phyloP scores from a whole-genome alignment of 2,329 filamentous ascomycete genomes.

The Venturia oleaginea region DNA sequence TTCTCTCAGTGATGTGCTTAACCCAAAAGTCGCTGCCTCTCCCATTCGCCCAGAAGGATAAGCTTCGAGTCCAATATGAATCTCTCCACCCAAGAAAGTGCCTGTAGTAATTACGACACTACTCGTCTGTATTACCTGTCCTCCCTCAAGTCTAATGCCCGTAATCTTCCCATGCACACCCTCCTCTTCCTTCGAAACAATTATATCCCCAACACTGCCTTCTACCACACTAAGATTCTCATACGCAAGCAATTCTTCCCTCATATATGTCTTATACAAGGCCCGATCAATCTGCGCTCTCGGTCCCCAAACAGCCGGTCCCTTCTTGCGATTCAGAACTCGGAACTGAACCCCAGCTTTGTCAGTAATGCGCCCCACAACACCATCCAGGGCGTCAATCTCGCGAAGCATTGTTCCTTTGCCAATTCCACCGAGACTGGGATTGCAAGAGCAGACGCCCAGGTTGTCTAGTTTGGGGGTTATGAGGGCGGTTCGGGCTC shows the following conservation, averaged over 20 bases:
- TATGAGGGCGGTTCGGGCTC: conserved; percentile 79
- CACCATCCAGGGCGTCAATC: conserved; percentile 86
- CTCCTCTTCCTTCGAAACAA: conserved; percentile 51
- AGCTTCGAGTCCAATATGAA: conserved; percentile 75
- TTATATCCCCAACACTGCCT: conserved; percentile 87
- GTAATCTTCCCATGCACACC: conserved; percentile 62
- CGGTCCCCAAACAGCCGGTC: conserved; percentile 93
- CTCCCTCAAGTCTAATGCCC: conserved; percentile 79
- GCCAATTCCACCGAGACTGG: conserved; percentile 95
- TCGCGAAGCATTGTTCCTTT: conserved; percentile 95
- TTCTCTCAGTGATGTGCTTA: conserved; percentile 81
- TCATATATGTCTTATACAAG: conserved; percentile 86
- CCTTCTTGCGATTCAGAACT: conserved; percentile 78
- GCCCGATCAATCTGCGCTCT: conserved; percentile 89
- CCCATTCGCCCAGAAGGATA: conserved; percentile 88
- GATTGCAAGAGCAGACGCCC: conserved; percentile 93
- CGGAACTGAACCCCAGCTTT: conserved; percentile 93
- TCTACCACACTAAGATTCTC: conserved; percentile 71
- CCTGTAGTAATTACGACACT: conserved; percentile 92
- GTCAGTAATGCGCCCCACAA: conserved; percentile 82
- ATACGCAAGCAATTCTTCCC: conserved; percentile 70
- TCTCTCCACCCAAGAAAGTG: conserved; percentile 91
- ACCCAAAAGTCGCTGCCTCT: conserved; percentile 82
- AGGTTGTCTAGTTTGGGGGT: conserved; percentile 84
- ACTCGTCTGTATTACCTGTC: conserved; percentile 69